Conservation (phyloP, 208 protist genomes). For the Angomonas deanei region DNA sequence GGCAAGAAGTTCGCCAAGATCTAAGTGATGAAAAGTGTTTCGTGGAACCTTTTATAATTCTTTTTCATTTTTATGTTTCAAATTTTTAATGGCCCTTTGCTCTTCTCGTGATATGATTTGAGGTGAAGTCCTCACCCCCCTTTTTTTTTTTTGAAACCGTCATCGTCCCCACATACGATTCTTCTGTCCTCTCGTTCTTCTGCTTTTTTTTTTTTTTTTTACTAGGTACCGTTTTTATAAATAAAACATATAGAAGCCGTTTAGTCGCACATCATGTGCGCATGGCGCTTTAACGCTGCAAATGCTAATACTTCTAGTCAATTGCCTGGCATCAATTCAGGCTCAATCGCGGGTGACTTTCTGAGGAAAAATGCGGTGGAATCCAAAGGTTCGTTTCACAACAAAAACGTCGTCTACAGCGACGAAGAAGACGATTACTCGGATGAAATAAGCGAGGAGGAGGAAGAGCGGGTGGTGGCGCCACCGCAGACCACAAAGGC, state of each 20-base stretch:
- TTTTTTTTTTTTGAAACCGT: neutral
- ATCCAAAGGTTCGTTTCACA: neutral
- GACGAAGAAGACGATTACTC: slow-evolving; percentile 22
- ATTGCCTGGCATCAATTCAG: neutral
- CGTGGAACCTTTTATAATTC: neutral
- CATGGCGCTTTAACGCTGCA: slow-evolving; percentile 6
- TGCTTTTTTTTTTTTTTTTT: slow-evolving; percentile 10
- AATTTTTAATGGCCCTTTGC: neutral
- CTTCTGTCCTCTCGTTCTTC: slow-evolving; percentile 9
- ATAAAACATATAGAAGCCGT: too few relatives aligned
- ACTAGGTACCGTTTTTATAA: slow-evolving; percentile 8
- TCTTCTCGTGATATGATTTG: neutral
- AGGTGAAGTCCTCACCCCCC: neutral
- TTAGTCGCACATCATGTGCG: neutral
- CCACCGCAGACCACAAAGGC: neutral
- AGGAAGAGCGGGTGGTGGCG: slow-evolving; percentile 10
- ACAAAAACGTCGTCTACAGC: neutral
- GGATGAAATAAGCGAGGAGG: slow-evolving; percentile 27
- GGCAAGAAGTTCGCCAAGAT: slow-evolving; percentile 88
- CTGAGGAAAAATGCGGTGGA: slow-evolving; percentile 39
- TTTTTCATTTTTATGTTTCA: slow-evolving; percentile 7
- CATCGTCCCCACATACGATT: neutral
- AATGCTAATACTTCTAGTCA: neutral
- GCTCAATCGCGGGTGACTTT: slow-evolving; percentile 39
- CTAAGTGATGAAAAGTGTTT: slow-evolving; percentile 25